Base-by-base conservation (phyloP, 176 grass and related monocot genomes). In the Areca catechu region DNA sequence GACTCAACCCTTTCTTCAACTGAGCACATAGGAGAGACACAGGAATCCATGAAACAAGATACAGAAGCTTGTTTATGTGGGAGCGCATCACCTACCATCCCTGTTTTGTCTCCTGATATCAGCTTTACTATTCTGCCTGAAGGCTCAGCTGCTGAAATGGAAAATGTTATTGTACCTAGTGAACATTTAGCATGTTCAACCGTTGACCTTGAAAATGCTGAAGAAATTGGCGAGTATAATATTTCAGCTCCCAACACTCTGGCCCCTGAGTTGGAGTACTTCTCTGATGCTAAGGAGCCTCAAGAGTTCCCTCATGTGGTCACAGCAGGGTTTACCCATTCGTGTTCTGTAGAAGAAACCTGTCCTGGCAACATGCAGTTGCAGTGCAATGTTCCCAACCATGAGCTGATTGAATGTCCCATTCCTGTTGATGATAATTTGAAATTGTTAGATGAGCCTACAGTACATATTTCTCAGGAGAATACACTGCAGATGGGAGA, bases 51-150 rank as follows among this genome's bases (percentile, higher is more conserved):
- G 49, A 49, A 24, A 48, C 72, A 80, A 20, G 83, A 69, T 67
- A 53, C 68, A 55, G 66, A 62, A 16, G 50, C 57, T 55, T 83
- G 53, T 80, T 58, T 80, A 75, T 20, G 50, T 80, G 72, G 27
- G 23, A 19, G 62, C 9, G 24, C 74, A 20, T 59, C 62, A 62
- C 57, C 72, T 51, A 66, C 21, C 68, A 51, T 4, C 19, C 60
- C 37, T 61, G 18, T 54, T 10, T 64, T 66, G 20, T 18, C 70
- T 19, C 53, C 52, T 61, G 55, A 17, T 25, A 51, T 20, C 3
- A 29, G 56, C 58, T 54, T 47, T 27, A 57, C 15, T 20, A 19
- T 56, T 59, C 63, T 77, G 50, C 43, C 71, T 24, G 14, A 37
- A 65, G 63, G 49, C 76, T 65, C 37, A 9, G 59, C 49, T 71